Conservation (phyloP, 2,329 filamentous ascomycete species). For the Penicillium sp. region DNA sequence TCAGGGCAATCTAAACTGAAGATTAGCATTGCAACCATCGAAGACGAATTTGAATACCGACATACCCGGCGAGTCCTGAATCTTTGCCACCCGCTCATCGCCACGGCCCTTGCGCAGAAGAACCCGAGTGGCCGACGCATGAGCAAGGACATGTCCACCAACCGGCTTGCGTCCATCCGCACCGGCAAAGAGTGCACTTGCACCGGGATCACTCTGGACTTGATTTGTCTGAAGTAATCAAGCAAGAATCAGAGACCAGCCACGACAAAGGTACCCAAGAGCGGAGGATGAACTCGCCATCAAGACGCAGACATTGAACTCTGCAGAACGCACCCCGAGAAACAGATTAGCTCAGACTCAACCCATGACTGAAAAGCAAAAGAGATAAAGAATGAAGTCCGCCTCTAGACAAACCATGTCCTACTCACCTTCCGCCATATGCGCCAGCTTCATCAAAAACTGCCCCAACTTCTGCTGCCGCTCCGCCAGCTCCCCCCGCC, state of each 20-base stretch:
- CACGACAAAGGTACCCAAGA: not conserved
- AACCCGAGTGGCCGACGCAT: conserved; percentile 68
- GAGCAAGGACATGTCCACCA: conserved; percentile 68
- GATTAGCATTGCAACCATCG: conserved; percentile 10
- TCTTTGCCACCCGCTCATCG: conserved; percentile 70
- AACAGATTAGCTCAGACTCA: conserved; percentile 9
- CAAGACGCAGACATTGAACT: conserved; percentile 68
- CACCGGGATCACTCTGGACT: conserved; percentile 70
- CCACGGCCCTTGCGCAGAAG: conserved; percentile 68
- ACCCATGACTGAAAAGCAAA: not conserved
- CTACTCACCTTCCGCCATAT: conserved; percentile 62
- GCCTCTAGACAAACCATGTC: not conserved
- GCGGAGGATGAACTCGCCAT: conserved; percentile 49
- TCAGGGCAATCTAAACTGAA: conserved; percentile 63
- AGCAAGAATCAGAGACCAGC: not conserved
- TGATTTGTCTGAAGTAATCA: conserved; percentile 61
- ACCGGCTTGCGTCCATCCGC: conserved; percentile 69
- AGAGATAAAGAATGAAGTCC: not conserved
- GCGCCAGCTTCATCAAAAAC: conserved; percentile 64
- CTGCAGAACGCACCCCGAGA: conserved; percentile 34
- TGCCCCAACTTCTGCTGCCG: conserved; percentile 69
- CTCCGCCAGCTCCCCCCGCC: conserved; percentile 68
- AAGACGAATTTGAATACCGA: not conserved
- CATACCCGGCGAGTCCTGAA: conserved; percentile 66
- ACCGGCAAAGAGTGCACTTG: conserved; percentile 66